These are phyloP conservation scores for Penicillium sclerotigenum DNA, from an alignment of 2,329 filamentous ascomycete species.

Conservation along the genomic window DNA sequence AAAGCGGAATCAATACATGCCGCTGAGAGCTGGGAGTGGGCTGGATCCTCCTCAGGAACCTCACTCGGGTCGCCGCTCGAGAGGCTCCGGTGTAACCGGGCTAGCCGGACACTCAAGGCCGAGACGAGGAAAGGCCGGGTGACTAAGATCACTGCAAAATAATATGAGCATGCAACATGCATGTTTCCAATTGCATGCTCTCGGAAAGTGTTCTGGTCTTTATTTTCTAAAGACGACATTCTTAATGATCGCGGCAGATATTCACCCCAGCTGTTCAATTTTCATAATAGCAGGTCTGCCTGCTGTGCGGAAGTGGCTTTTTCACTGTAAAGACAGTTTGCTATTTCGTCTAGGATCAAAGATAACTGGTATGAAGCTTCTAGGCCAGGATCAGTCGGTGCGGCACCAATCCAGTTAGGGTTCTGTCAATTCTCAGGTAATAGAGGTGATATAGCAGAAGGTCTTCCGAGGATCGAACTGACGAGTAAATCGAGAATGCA, in stretches of 20 bases:
- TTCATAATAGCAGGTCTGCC: slow-evolving; percentile 43
- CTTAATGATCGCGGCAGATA: slow-evolving; percentile 40
- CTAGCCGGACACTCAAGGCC: slow-evolving; percentile 43
- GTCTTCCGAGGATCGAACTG: slow-evolving; percentile 50
- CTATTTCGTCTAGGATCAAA: slow-evolving; percentile 46
- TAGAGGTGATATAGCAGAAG: slow-evolving; percentile 33
- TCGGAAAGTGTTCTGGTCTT: slow-evolving; percentile 20
- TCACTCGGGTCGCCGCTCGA: slow-evolving; percentile 16
- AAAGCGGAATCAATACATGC: slow-evolving; percentile 57
- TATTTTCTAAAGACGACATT: slow-evolving; percentile 16
- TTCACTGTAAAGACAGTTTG: slow-evolving; percentile 44
- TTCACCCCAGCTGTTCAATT: slow-evolving; percentile 48
- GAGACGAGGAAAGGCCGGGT: slow-evolving; percentile 56
- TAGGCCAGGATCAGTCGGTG: slow-evolving; percentile 29
- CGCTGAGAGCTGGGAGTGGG: slow-evolving; percentile 44
- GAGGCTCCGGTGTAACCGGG: slow-evolving; percentile 25
- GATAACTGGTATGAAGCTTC: slow-evolving; percentile 45
- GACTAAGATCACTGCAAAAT: slow-evolving; percentile 57
- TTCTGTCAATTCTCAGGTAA: slow-evolving; percentile 24
- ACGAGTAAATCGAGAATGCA: slow-evolving; percentile 49
- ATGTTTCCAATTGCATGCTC: slow-evolving; percentile 49
- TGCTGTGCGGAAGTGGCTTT: slow-evolving; percentile 29
- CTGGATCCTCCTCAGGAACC: slow-evolving; percentile 26
- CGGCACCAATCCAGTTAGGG: slow-evolving; percentile 10
- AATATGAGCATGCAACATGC: slow-evolving; percentile 57